Evolutionary conservation across 2,329 filamentous ascomycete genomes (phyloP).

Genomic region (Chaetomium sp.): DNA sequence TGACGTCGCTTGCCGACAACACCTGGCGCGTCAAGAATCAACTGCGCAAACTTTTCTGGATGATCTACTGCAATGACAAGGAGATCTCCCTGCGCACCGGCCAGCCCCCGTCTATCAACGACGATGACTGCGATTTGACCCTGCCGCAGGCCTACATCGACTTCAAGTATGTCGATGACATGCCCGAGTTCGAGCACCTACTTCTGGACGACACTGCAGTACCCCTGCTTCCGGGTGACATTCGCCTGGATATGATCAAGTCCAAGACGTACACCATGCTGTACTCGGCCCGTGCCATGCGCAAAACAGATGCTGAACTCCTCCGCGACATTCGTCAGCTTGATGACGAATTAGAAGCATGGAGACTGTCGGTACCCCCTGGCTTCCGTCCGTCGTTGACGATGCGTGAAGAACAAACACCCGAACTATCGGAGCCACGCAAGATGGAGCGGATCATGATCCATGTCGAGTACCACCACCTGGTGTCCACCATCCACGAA

Average conservation of each 20-base stretch:
- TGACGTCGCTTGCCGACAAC: conserved; percentile 4
- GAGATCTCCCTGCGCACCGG: conserved; percentile 48
- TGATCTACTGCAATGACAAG: conserved; percentile 49
- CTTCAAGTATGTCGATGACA: conserved; percentile 22
- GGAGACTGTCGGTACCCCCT: conserved; percentile 43
- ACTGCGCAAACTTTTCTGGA: conserved; percentile 44
- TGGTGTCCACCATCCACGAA: conserved; percentile 49
- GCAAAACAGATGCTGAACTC: conserved; percentile 48
- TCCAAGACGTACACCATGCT: conserved; percentile 41
- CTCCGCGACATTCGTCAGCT: conserved; percentile 49
- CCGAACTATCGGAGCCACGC: background rate
- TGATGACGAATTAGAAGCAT: conserved; percentile 49
- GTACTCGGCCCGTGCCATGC: conserved; percentile 42
- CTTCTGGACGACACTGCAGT: conserved; percentile 22
- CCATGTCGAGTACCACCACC: conserved; percentile 49
- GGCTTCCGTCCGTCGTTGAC: conserved; percentile 43
- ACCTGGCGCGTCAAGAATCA: conserved; percentile 28
- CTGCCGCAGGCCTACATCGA: conserved; percentile 38
- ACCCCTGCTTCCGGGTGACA: conserved; percentile 40
- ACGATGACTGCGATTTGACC: conserved; percentile 47
- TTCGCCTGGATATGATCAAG: conserved; percentile 46
- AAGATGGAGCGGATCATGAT: conserved; percentile 42
- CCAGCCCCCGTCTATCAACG: conserved; percentile 44
- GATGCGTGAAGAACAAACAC: conserved; percentile 23
- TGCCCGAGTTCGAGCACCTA: conserved; percentile 4